Base-by-base conservation (phyloP, 305 asterid species). In the Solanum hybrid region DNA sequence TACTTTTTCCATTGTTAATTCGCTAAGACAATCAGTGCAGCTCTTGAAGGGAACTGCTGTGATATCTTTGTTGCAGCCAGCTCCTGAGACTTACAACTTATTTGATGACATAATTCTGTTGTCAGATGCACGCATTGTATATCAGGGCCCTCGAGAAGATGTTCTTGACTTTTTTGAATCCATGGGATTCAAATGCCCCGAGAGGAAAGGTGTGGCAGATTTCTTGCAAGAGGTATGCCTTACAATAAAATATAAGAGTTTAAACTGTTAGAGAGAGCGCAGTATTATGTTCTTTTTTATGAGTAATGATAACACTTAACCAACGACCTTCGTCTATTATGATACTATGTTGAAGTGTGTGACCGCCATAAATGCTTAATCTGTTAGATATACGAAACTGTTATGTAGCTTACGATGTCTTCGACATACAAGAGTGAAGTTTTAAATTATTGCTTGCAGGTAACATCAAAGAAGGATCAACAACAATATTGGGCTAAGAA, bases 21-120 rank as follows among this genome's bases (percentile, higher is more conserved):
- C 79, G 75, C 90, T 91, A 51, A 38, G 85, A 85, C 95, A 92
- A 85, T 81, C 87, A 2, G 92, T 92, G 36, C 95, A 91, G 89
- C 90, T 93, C 64, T 71, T 93, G 92, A 91, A 92, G 84, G 93
- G 92, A 76, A 93, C 94, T 40, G 92, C 93, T 64, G 88, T 93
- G 79, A 91, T 93, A 88, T 93, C 95, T n/a, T 92, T 93, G 78
- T 88, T 93, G n/a, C 95, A 93, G 92, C 95, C 95, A 3, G 94
- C 95, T 5, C 95, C 94, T 4, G 95, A 93, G 91, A 93, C 95
- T 1, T 93, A 92, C 46, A 90, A 91, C 80, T 87, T 93, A 29
- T 93, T 93, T 24, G 95, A 93, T 11, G 95, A 93, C 92, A 92
- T 93, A 5, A 88, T 93, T 27, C 90, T 93, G 32, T 79, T 93